These are phyloP conservation scores for Sporothrix protearum DNA, from an alignment of 2,329 filamentous ascomycete genomes.

Conservation along the genomic window DNA sequence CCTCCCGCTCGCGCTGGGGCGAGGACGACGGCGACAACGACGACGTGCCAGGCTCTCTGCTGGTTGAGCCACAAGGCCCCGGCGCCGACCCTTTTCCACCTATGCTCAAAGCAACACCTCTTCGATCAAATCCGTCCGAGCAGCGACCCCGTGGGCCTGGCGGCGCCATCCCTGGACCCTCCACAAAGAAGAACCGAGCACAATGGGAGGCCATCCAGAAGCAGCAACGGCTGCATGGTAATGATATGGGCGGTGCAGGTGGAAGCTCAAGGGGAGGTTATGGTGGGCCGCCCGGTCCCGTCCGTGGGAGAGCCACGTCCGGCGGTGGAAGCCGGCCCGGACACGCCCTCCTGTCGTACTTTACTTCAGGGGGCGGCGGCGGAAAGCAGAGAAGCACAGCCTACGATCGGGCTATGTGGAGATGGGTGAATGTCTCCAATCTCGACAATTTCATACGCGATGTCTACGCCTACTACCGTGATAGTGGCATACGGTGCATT, in stretches of 20 bases:
- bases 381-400: constrained; percentile 34
- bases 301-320: background rate
- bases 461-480: constrained; percentile 82
- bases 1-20: constrained; percentile 27
- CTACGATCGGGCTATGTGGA: constrained; percentile 80
- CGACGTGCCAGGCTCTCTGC: constrained; percentile 60
- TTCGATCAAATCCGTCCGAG: constrained; percentile 23
- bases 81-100: constrained; percentile 22
- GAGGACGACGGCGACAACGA: constrained; percentile 57
- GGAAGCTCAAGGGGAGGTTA: constrained; percentile 31
- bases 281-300: constrained; percentile 29
- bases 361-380: constrained; percentile 8
- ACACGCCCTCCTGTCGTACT: constrained; percentile 27
- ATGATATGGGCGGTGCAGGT: constrained; percentile 34
- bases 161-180: constrained; percentile 40
- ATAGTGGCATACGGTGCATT: constrained; percentile 82
- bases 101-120: constrained; percentile 30
- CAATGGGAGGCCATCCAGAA: constrained; percentile 55
- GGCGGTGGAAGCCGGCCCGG: constrained; percentile 12
- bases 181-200: constrained; percentile 44
- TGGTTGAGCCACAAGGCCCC: constrained; percentile 48
- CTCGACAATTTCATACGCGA: constrained; percentile 80
- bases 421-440: constrained; percentile 88
- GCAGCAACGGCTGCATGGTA: constrained; percentile 50
- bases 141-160: constrained; percentile 22